Percentiles rank a stretch among this genome's conserved stretches.
These are phyloP conservation scores for Cichorium intybus DNA, from an alignment of 140 eudicot species.

Conservation along the genomic window DNA sequence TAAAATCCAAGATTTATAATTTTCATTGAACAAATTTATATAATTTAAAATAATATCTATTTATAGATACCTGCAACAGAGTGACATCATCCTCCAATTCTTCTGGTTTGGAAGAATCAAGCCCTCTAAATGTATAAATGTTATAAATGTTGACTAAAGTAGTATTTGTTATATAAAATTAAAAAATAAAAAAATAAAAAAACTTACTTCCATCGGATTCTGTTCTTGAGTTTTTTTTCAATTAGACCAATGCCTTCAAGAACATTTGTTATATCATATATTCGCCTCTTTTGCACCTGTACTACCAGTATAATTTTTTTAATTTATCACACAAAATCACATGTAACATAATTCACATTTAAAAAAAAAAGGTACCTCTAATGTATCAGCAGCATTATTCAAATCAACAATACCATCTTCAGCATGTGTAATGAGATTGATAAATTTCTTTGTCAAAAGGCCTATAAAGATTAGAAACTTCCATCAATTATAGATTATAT, in stretches of 20 bases:
- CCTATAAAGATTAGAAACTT: slow-evolving; percentile 26
- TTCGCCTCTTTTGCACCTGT: slow-evolving; percentile 85
- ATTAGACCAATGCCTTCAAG: too few species aligned
- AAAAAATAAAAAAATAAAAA: not conserved
- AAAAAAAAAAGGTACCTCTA: too few species aligned
- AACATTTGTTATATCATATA: slow-evolving; percentile 83
- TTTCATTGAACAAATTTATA: too few species aligned
- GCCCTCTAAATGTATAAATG: slow-evolving; percentile 48
- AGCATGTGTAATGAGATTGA: slow-evolving; percentile 66
- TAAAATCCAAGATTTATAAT: too few species aligned
- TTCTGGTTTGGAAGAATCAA: slow-evolving; percentile 63
- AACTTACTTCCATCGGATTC: too few species aligned
- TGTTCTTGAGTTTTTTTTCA: too few species aligned
- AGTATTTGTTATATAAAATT: not conserved
- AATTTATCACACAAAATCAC: not conserved
- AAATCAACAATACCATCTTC: slow-evolving; percentile 82
- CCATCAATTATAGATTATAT: too few species aligned
- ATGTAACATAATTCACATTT: not conserved
- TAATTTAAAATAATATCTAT: too few species aligned
- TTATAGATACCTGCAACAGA: too few species aligned
- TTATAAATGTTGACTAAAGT: not conserved
- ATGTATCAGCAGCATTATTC: slow-evolving; percentile 78
- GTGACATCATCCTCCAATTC: slow-evolving; percentile 54
- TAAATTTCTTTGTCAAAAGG: slow-evolving; percentile 71
- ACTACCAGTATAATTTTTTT: not conserved